Percentiles rank a stretch among this genome's conserved stretches.
phyloP scores from a whole-genome alignment of 1,139 yeast species.

The Blastobotrys arbuscula region DNA sequence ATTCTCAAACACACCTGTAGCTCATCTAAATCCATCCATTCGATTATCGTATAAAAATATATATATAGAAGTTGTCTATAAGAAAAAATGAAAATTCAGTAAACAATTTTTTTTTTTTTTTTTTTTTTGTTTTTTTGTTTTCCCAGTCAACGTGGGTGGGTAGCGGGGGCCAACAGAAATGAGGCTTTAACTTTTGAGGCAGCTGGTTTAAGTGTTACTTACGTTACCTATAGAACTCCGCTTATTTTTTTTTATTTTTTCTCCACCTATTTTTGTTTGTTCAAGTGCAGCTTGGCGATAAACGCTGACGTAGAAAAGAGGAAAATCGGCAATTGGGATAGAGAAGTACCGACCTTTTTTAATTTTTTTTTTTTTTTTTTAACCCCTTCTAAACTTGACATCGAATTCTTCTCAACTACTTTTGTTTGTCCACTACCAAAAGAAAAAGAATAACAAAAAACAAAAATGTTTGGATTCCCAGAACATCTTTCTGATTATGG shows the following conservation, averaged over 20 bases:
- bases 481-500: slow-evolving; percentile 21
- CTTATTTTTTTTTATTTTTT: no score
- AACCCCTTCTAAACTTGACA: not conserved
- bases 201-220: no score
- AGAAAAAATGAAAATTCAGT: not conserved
- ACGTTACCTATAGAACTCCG: no score
- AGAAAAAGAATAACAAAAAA: not conserved
- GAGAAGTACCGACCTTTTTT: no score
- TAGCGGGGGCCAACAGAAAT: no score
- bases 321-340: no score
- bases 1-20: not conserved
- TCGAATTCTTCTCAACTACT: not conserved
- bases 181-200: no score
- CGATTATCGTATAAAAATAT: not conserved
- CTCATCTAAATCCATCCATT: slow-evolving; percentile 4
- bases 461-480: slow-evolving; percentile 24
- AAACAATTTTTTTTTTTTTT: not conserved
- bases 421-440: not conserved
- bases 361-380: not conserved
- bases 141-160: no score
- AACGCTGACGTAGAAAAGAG: no score
- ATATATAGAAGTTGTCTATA: no score
- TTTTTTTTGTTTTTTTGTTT: not conserved
- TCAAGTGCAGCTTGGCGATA: no score
- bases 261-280: no score